These are phyloP conservation scores for Cutaneotrichosporon mucoides DNA, from an alignment of 1,284 basidiomycete genomes.

Conservation along the genomic window DNA sequence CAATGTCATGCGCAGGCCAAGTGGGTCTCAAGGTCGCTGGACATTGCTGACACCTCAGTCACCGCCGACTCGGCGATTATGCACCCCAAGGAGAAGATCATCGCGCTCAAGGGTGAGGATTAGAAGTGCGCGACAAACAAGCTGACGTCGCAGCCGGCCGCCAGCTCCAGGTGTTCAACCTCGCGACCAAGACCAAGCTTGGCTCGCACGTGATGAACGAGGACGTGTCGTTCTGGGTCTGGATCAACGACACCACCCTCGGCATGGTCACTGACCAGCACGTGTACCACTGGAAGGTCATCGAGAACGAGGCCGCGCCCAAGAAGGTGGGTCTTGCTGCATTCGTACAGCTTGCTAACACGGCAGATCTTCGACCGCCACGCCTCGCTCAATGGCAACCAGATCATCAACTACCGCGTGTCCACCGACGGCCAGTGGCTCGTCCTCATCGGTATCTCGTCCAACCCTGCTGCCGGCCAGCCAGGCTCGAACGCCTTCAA, in stretches of 20 bases:
- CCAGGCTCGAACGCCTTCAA: constrained; percentile 88
- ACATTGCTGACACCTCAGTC: constrained; percentile 48
- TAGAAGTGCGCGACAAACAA: background rate
- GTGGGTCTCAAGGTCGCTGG: constrained; percentile 25
- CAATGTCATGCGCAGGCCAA: constrained; percentile 93
- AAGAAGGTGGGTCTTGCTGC: constrained; percentile 37
- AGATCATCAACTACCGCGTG: constrained; percentile 98
- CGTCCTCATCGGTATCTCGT: constrained; percentile 91
- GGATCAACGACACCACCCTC: constrained; percentile 85
- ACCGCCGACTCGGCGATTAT: constrained; percentile 98
- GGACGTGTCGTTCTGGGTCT: constrained; percentile 98
- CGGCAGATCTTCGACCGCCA: constrained; percentile 83
- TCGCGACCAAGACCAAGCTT: constrained; percentile 94
- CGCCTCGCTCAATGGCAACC: constrained; percentile 84
- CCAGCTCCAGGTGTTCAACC: constrained; percentile 97
- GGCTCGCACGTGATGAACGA: constrained; percentile 93
- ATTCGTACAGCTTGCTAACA: constrained; percentile 22
- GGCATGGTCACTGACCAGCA: constrained; percentile 93
- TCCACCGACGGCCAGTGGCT: constrained; percentile 96
- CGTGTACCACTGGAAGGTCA: constrained; percentile 88
- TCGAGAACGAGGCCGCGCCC: constrained; percentile 42
- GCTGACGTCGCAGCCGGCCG: constrained; percentile 63
- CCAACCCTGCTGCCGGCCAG: constrained; percentile 66
- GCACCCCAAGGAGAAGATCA: constrained; percentile 95
- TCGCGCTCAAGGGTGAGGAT: constrained; percentile 80